Conservation (phyloP, 78 protist species). For the Dictyostelium citrinum region DNA sequence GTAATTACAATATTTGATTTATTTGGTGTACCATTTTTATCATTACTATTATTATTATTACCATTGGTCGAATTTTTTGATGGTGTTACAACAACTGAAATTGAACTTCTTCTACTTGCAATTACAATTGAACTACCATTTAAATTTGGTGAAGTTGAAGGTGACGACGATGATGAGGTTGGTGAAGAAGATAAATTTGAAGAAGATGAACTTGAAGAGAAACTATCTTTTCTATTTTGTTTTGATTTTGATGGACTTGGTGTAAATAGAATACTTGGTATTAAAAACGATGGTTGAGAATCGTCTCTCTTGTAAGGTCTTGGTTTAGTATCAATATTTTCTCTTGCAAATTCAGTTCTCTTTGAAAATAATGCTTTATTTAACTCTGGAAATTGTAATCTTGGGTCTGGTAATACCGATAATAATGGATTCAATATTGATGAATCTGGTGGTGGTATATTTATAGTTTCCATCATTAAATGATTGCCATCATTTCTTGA, state of each 20-base stretch:
- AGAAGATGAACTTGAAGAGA: background rate
- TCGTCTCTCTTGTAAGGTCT: background rate
- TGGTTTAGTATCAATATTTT: background rate
- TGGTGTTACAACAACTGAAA: background rate
- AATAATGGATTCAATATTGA: conserved; percentile 1
- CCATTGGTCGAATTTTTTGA: background rate
- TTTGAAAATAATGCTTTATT: conserved; percentile 5
- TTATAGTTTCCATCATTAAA: conserved; percentile 1
- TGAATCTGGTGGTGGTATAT: background rate
- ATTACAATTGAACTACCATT: background rate
- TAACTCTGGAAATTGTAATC: conserved; percentile 15
- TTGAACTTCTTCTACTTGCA: background rate
- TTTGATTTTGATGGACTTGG: background rate
- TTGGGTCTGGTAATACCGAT: background rate
- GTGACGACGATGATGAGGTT: background rate
- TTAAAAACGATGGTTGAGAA: background rate
- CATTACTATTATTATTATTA: background rate
- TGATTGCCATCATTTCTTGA: background rate
- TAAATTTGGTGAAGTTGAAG: background rate
- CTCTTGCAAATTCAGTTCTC: background rate
- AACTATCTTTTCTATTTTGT: background rate
- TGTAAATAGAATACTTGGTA: background rate
- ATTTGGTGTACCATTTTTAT: background rate
- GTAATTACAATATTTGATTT: background rate
- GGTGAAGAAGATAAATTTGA: background rate